Evolutionary conservation across 1,139 yeast genomes (phyloP), one percentile per base, ranked within the genome.

Genomic region (Saccharomyces hybrid): DNA sequence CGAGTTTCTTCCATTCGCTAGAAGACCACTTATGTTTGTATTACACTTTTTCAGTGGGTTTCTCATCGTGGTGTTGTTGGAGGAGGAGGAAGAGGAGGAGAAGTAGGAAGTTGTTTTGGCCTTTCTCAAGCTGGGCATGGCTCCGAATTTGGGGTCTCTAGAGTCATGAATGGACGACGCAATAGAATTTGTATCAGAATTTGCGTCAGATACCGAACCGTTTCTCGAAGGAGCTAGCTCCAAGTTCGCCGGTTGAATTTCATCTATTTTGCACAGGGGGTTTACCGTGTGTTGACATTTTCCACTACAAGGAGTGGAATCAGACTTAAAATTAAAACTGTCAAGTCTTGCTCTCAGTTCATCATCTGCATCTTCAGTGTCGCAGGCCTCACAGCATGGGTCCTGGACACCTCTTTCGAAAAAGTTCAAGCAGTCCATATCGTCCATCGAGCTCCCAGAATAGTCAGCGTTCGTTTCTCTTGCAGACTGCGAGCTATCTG

Each of bases 321-420:
- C 48, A 9, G 44, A 19, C 24, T 38, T 21, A 11, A 38, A 38
- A 38, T 38, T 38, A 11, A 38, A 38, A 16, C 11, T 38, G 11
- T 19, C 14, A 12, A 38, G 44, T 26, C 14, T 38, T 38, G 44
- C 44, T 11, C 44, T 38, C 44, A 38, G 44, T 38, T 38, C 44
- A 9, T 38, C 44, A 19, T 38, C 44, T 38, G 48, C 31, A 24
- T 46, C 31, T 12, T 46, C 31, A n/a, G 48, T 26, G 31, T 27
- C 31, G 12, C 31, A 27, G 16, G 29, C 32, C 32, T 21, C 21
- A 6, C 53, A 51, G 24, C 53, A 51, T 6, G 53, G 53, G 42
- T 51, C 53, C 47, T 51, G 53, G 11, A 51, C 53, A n/a, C 50
- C 46, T 27, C 53, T 46, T 26, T 51, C 53, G 38, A 51, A 51